A percentile compares a stretch with the other conserved stretches of the same genome.
phyloP scores from a whole-genome alignment of 306 rosid species.

The Rubus idaeus region DNA sequence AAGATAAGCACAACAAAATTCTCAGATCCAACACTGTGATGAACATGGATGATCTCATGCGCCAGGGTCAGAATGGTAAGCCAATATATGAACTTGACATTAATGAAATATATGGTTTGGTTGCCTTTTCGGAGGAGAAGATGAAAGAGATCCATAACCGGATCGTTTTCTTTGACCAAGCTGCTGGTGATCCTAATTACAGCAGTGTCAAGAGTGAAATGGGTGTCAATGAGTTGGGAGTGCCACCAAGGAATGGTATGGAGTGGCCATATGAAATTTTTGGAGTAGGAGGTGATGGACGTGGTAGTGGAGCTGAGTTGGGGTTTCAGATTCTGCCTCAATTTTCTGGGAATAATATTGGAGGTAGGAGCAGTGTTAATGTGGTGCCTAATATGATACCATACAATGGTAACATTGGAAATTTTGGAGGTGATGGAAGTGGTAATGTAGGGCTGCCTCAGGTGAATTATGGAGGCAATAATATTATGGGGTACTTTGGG shows the following conservation, averaged over 20 bases:
- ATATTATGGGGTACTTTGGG: not conserved
- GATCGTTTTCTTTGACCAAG: too few relatives aligned
- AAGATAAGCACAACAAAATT: too few relatives aligned
- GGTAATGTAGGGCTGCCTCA: not conserved
- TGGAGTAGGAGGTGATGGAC: not conserved
- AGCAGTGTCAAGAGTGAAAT: not conserved
- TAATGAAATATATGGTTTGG: not conserved
- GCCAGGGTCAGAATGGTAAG: not conserved
- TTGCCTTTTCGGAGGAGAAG: not conserved
- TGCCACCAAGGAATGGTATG: not conserved
- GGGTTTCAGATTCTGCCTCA: not conserved
- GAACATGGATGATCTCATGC: not conserved
- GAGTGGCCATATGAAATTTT: not conserved
- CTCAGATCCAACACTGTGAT: not conserved
- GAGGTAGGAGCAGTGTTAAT: not conserved
- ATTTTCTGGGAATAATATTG: not conserved
- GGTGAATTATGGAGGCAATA: not conserved
- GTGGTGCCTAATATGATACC: not conserved
- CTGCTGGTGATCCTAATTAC: not conserved
- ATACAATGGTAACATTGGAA: not conserved
- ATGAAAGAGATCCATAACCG: not conserved
- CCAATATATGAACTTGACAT: not conserved
- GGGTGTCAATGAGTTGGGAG: not conserved
- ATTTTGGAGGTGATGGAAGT: not conserved
- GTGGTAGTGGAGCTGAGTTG: not conserved